Evolutionary conservation across 2,329 filamentous ascomycete species (phyloP).

Genomic region (Chrysoporthe puriensis): DNA sequence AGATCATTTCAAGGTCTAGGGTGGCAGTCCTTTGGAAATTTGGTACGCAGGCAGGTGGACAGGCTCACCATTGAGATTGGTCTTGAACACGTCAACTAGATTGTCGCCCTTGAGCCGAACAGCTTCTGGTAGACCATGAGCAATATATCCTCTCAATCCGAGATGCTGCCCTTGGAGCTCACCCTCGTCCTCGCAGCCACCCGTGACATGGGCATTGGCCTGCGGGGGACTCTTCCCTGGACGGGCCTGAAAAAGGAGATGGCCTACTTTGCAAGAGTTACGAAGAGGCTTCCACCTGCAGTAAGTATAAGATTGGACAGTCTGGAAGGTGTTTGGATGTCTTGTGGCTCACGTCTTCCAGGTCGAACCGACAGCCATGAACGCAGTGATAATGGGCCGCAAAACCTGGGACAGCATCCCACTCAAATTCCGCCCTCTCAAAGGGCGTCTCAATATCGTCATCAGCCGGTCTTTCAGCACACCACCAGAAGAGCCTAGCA

Average conservation of each 20-base stretch:
- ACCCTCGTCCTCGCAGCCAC: conserved; percentile 96
- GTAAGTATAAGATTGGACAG: conserved; percentile 33
- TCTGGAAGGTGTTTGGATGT: background rate
- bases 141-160: background rate
- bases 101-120: background rate
- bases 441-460: conserved; percentile 80
- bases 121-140: background rate
- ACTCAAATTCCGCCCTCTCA: conserved; percentile 74
- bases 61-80: background rate
- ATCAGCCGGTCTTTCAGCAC: conserved; percentile 61
- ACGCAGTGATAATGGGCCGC: conserved; percentile 94
- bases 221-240: conserved; percentile 82
- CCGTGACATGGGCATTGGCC: conserved; percentile 87
- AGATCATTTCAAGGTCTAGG: background rate
- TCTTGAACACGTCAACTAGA: background rate
- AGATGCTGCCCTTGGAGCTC: conserved; percentile 56
- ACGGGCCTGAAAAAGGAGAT: conserved; percentile 87
- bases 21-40: background rate
- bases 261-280: conserved; percentile 92
- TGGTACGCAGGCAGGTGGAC: background rate
- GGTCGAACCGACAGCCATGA: conserved; percentile 47
- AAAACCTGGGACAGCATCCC: conserved; percentile 97
- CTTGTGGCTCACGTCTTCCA: conserved; percentile 27
- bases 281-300: conserved; percentile 63
- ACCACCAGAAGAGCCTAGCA: conserved; percentile 24